Base-by-base conservation (phyloP, 768 basidiomycete genomes). In the Suillus discolor region DNA sequence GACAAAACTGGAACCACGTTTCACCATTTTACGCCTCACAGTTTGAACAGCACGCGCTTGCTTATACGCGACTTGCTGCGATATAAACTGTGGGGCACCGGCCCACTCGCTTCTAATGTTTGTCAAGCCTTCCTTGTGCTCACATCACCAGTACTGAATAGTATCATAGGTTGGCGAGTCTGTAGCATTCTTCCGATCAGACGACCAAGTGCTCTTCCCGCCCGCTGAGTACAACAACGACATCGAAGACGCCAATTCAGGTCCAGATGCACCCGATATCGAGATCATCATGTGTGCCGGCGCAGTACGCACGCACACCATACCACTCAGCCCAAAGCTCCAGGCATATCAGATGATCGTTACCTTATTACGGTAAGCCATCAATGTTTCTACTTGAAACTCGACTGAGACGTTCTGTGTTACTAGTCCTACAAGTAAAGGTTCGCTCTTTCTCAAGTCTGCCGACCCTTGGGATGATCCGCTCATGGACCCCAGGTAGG, bases 61-160 rank as follows among this genome's bases (percentile, higher is more conserved):
- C 55, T 82, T 25, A 12, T 81, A 15, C 67, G 65, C 3, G 81
- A 81, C 0, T 20, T 80, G 11, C 61, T 73, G 6, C 78, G 82
- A 67, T 91, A 88, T 69, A 64, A 72, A n/a, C 42, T 82, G 18
- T 77, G 74, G 13, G 76, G 80, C 2, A 82, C 75, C 4, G 89
- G 89, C 0, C 81, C 84, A 3, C 64, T 91, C 38, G 73, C 86
- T 1, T 80, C 76, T 7, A 90, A 89, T 64, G 89, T 90, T 60
- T 16, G 73, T 25, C 20, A n/a, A 20, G 31, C 20, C 5, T 63
- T 63, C 20, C 15, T 34, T 7, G 15, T 20, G 4, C 3, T 61
- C 31, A 41, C 25, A 31, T 36, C 23, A n/a, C 20, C 25, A 16
- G 41, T 62, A 25, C 16, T 64, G 57, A 64, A 62, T 44, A 61